Evolutionary conservation across 208 protist genomes (phyloP).

Genomic region (Trypanosomatidae sp.): DNA sequence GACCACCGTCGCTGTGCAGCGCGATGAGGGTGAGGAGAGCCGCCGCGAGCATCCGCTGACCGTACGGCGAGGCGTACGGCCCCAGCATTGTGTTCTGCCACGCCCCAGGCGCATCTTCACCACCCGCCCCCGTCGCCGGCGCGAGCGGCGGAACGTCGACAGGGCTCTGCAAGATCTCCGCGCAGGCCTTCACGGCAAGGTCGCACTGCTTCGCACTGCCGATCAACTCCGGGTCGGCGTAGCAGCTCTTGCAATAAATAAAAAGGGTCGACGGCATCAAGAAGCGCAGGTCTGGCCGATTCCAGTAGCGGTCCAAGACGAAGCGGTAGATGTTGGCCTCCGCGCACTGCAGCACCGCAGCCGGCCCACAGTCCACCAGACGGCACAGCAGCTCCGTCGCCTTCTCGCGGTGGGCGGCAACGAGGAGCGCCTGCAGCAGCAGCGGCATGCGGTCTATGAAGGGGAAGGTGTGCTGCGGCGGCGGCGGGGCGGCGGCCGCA

Average conservation of each 20-base stretch:
- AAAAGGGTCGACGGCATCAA: slow-evolving; percentile 84
- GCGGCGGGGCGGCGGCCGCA: no score
- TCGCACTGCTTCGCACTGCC: slow-evolving; percentile 49
- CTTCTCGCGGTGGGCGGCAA: slow-evolving; percentile 67
- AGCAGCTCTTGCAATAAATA: slow-evolving; percentile 83
- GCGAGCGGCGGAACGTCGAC: slow-evolving; percentile 30
- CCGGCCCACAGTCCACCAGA: slow-evolving; percentile 70
- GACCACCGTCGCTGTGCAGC: slow-evolving; percentile 46
- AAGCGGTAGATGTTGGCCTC: slow-evolving; percentile 80
- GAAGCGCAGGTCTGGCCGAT: slow-evolving; percentile 61
- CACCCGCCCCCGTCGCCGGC: background rate
- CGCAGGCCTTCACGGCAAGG: slow-evolving; percentile 48
- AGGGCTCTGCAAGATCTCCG: slow-evolving; percentile 61
- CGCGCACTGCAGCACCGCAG: slow-evolving; percentile 73
- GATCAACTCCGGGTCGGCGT: slow-evolving; percentile 75
- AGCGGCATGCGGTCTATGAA: slow-evolving; percentile 75
- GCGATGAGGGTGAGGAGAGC: slow-evolving; percentile 65
- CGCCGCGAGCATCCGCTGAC: slow-evolving; percentile 66
- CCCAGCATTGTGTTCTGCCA: slow-evolving; percentile 80
- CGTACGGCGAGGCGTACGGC: slow-evolving; percentile 44
- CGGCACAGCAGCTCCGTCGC: slow-evolving; percentile 80
- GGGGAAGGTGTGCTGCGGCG: slow-evolving; percentile 43
- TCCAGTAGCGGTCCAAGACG: slow-evolving; percentile 81
- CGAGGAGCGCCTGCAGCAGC: slow-evolving; percentile 77
- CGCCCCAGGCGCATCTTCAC: slow-evolving; percentile 29